Base-by-base conservation (phyloP, 2,329 filamentous ascomycete genomes). In the Dissoconium aciculare region DNA sequence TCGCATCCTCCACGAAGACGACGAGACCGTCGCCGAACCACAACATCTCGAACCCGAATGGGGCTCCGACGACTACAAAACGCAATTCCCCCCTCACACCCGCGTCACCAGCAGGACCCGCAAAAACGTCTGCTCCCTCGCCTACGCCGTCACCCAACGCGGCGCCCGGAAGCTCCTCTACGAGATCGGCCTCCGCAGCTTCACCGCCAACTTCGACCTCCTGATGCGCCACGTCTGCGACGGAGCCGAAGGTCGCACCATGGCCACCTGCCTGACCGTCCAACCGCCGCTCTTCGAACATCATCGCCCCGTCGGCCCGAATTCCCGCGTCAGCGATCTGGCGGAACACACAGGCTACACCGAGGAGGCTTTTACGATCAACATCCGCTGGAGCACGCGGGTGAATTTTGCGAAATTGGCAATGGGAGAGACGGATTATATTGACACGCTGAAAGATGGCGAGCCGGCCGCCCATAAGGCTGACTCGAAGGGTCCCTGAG, bases 251-350 rank as follows among this genome's bases (percentile, higher is more conserved):
- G 50, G 33, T n/a, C 32, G 43, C 25, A 9, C 30, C 25, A 34
- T 54, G 36, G 49, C 58, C 31, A 53, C 48, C 23, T 56, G 61
- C 47, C 23, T 66, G 33, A 49, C 56, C 0, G 46, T 52, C 2
- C 49, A 56, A 30, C 63, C 61, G 0, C 47, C 53, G 12, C 38
- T 67, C 2, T 62, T 67, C 41, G 53, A 60, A 5, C 58, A 62
- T 5, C 57, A 64, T 34, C 52, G 58, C 2, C 40, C 53, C 0
- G 53, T 51, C 1, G 64, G 63, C 2, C 44, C 43, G 0, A 46
- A 40, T 23, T 44, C 27, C 4, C 37, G 40, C 1, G 42, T 44
- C 17, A 62, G 58, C 30, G 53, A 63, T 26, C 62, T 62, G 24
- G 42, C 45, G 1, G 35, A 48, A 2, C 49, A 58, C n/a, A 48